These are phyloP conservation scores for Rosa rugosa DNA, from an alignment of 306 rosid genomes.

Conservation along the genomic window DNA sequence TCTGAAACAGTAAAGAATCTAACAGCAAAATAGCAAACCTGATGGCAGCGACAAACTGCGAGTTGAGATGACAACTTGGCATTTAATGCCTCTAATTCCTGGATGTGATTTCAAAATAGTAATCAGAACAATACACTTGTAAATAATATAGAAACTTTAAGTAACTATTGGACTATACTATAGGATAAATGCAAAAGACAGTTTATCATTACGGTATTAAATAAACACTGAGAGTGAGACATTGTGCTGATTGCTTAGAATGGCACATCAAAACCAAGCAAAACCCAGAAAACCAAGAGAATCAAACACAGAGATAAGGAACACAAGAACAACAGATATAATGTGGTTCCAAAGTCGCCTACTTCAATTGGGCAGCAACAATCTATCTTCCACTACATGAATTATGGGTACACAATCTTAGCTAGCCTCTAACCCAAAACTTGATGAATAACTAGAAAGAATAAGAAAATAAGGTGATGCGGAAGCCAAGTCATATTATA, in stretches of 20 bases:
- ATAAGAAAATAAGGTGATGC: too few species aligned
- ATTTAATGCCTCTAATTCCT: slow-evolving; percentile 76
- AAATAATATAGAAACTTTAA: background rate
- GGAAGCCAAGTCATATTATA: too few species aligned
- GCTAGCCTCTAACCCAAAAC: background rate
- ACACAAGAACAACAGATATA: background rate
- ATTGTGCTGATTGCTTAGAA: background rate
- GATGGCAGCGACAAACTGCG: slow-evolving; percentile 39
- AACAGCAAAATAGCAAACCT: slow-evolving; percentile 45
- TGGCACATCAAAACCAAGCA: background rate
- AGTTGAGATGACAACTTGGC: slow-evolving; percentile 57
- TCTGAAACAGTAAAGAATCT: slow-evolving; percentile 7
- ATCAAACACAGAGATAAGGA: background rate
- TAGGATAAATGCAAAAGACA: slow-evolving; percentile 1
- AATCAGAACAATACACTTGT: background rate
- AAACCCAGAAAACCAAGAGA: background rate
- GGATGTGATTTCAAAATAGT: slow-evolving; percentile 20
- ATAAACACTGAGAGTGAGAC: background rate
- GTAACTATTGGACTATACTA: background rate
- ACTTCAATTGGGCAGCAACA: background rate
- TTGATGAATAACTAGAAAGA: too few species aligned
- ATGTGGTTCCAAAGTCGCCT: background rate
- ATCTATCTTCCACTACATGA: background rate
- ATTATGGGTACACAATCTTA: background rate
- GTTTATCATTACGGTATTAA: background rate